A percentile compares a stretch with the other conserved stretches of the same genome.
phyloP scores from a whole-genome alignment of 2,329 filamentous ascomycete species.

The Alternaria sp. region DNA sequence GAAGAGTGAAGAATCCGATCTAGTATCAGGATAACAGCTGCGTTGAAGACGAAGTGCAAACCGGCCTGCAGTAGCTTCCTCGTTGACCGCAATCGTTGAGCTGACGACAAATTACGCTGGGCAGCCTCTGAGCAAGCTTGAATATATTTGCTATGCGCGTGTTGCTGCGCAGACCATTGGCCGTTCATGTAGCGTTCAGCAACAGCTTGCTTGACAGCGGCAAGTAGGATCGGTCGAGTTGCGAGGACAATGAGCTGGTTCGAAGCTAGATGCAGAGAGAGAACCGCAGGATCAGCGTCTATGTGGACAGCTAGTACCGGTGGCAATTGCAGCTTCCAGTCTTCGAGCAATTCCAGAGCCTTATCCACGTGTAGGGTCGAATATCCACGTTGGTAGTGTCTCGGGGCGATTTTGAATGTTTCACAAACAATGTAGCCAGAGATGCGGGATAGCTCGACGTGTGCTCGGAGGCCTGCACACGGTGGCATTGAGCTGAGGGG shows the following conservation, averaged over 20 bases:
- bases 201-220: constrained; percentile 33
- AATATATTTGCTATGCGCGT: constrained; percentile 20
- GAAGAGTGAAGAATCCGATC: constrained; percentile 25
- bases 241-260: constrained; percentile 37
- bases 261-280: constrained; percentile 34
- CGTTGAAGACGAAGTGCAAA: constrained; percentile 41
- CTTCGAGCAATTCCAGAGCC: constrained; percentile 30
- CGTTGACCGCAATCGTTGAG: constrained; percentile 19
- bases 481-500: constrained; percentile 29
- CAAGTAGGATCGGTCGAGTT: constrained; percentile 35
- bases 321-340: constrained; percentile 32
- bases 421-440: constrained; percentile 39
- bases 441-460: constrained; percentile 34
- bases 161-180: constrained; percentile 18
- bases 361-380: constrained; percentile 24
- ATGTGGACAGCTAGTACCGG: constrained; percentile 16
- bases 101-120: constrained; percentile 28
- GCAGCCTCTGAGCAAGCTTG: constrained; percentile 30
- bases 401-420: constrained; percentile 34
- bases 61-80: constrained; percentile 32
- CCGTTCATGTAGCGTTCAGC: constrained; percentile 27
- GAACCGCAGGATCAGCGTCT: constrained; percentile 30
- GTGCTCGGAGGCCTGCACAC: constrained; percentile 32
- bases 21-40: constrained; percentile 35
- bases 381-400: constrained; percentile 12